Conservation (phyloP, 2,329 filamentous ascomycete genomes). For the Nemania sp. region DNA sequence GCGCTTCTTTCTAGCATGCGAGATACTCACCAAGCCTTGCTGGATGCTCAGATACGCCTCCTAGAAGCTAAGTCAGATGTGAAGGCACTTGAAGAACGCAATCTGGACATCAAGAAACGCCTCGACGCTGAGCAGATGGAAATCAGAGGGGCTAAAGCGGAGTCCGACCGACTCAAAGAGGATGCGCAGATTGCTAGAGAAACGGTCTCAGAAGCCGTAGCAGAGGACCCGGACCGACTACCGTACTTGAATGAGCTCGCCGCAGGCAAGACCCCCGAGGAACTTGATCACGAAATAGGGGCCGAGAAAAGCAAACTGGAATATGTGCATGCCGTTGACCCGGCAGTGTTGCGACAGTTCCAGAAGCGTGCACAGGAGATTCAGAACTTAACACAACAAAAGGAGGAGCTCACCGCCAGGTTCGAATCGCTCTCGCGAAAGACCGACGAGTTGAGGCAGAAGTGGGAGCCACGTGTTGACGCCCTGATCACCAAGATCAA, state of each 20-base stretch:
- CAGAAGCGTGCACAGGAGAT: conserved; percentile 80
- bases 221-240: conserved; percentile 55
- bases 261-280: conserved; percentile 66
- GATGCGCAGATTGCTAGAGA: conserved; percentile 53
- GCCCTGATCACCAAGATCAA: conserved; percentile 83
- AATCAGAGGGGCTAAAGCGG: conserved; percentile 55
- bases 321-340: conserved; percentile 82
- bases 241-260: conserved; percentile 59
- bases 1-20: conserved; percentile 73
- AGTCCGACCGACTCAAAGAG: conserved; percentile 53
- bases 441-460: conserved; percentile 74
- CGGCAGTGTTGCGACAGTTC: conserved; percentile 80
- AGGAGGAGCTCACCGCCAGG: conserved; percentile 65
- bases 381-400: conserved; percentile 67
- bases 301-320: conserved; percentile 81
- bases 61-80: conserved; percentile 89
- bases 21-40: conserved; percentile 69
- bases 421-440: conserved; percentile 67
- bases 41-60: conserved; percentile 76
- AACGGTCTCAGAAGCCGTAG: conserved; percentile 56
- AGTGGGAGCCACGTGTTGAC: conserved; percentile 89
- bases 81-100: conserved; percentile 74
- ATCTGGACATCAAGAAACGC: conserved; percentile 66
- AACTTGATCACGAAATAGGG: conserved; percentile 78
- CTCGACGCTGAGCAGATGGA: conserved; percentile 61